Evolutionary conservation across 352 stramenopile genomes (phyloP), one percentile per base, ranked within the genome.

Genomic region (Globisporangium yorkense): DNA sequence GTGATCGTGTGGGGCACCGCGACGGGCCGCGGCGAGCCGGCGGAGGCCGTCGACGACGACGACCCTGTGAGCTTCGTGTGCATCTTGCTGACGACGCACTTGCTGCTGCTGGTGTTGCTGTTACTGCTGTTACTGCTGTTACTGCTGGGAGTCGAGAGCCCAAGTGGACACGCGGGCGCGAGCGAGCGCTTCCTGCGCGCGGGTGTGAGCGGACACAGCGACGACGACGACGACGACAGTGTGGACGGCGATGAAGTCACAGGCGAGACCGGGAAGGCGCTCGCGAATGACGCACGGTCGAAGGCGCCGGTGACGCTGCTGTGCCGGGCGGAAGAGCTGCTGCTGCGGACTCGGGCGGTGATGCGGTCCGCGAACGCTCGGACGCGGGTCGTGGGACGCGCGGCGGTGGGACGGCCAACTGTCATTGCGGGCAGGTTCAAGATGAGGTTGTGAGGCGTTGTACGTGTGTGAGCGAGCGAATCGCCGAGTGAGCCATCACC

Each of bases 1-100:
- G 82, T 92, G 74, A 92, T 90, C 0, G 75, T 89, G 57, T 92
- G 82, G 3, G 79, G 82, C 46, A 92, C 68, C n/a, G 67, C 54
- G n/a, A 75, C 48, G 12, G 62, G 63, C 16, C 53, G 65, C 5
- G 63, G 61, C n/a, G 55, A 72, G 54, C 31, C 59, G 45, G 43
- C 33, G 54, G 41, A 56, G 20, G 20, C 24, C 20, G 51, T 31
- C 50, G 61, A 59, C 18, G 57, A 51, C 18, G 43, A 35, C 40
- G 62, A 66, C 7, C 20, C 51, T 2, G 20, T 13, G 20, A 20
- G 24, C 24, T 48, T 52, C 29, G 37, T 21, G 33, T 40, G 45
- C 27, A 49, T 57, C 46, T 55, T 68, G 10, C 55, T 48, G n/a
- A 18, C 31, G 31, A 37, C 43, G 8, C 16, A 53, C 29, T 6